Percentiles rank a stretch among this genome's conserved stretches.
Conservation (phyloP, 225 moss, liverwort and hornwort genomes). For the Sphagnum tenellum region DNA sequence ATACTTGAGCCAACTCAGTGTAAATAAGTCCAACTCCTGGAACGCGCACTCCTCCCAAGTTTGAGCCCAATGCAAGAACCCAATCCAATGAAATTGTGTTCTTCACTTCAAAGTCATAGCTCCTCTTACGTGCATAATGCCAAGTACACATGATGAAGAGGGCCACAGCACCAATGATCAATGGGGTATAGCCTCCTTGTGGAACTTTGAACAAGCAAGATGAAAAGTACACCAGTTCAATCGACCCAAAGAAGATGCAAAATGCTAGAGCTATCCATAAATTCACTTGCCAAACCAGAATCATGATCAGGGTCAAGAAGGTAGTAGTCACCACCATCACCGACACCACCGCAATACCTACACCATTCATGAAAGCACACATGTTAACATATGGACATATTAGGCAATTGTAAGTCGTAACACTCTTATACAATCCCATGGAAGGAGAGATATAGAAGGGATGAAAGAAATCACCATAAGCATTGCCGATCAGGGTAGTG, state of each 20-base stretch:
- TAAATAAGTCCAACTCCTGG: constrained; percentile 85
- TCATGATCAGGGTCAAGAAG: constrained; percentile 51
- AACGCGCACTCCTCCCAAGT: constrained; percentile 58
- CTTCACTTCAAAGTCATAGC: constrained; percentile 53
- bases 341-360: constrained; percentile 85
- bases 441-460: not conserved
- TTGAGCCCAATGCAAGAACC: constrained; percentile 61
- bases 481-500: constrained; percentile 60
- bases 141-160: constrained; percentile 55
- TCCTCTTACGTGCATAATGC: constrained; percentile 69
- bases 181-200: constrained; percentile 74
- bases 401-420: not conserved
- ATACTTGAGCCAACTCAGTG: constrained; percentile 64
- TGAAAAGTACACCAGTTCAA: constrained; percentile 73
- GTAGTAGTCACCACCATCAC: constrained; percentile 75
- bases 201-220: constrained; percentile 68
- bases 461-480: constrained; percentile 42
- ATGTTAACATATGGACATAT: too few species aligned
- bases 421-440: not conserved
- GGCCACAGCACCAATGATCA: constrained; percentile 52
- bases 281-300: constrained; percentile 69
- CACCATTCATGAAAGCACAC: not conserved
- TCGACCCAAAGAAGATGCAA: constrained; percentile 19
- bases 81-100: constrained; percentile 75
- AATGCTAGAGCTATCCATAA: constrained; percentile 31